phyloP scores from a whole-genome alignment of 208 protist genomes.

The Trypanosoma theileri region DNA sequence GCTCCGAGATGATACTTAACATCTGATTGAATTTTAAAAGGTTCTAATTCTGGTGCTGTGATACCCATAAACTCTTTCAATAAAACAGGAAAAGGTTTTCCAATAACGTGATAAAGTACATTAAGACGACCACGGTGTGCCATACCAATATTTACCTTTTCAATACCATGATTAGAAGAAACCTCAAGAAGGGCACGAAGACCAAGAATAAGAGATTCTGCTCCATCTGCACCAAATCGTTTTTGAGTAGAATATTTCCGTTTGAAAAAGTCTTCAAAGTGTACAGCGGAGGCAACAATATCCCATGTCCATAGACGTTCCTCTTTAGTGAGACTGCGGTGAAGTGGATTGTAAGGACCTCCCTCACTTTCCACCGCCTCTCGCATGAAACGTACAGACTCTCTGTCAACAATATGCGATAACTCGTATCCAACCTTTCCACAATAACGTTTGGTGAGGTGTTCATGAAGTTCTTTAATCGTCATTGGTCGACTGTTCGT shows the following conservation, averaged over 20 bases:
- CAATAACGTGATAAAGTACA: conserved; percentile 96
- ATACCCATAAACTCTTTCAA: conserved; percentile 92
- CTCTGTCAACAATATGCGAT: conserved; percentile 92
- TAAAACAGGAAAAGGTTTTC: conserved; percentile 94
- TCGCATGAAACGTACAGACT: conserved; percentile 90
- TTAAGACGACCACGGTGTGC: conserved; percentile 98
- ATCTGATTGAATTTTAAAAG: conserved; percentile 96
- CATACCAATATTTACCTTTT: conserved; percentile 97
- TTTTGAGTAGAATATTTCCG: conserved; percentile 95
- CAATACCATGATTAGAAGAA: conserved; percentile 83
- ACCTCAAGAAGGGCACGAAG: conserved; percentile 93
- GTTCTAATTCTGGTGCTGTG: conserved; percentile 57
- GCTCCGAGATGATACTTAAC: conserved; percentile 99
- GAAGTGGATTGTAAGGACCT: conserved; percentile 38
- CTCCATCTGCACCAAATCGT: conserved; percentile 97
- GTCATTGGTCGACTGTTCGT: conserved; percentile 66
- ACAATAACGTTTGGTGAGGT: conserved; percentile 88
- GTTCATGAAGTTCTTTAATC: conserved; percentile 70
- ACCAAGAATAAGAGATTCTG: conserved; percentile 95
- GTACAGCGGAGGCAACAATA: conserved; percentile 90
- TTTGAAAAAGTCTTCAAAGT: conserved; percentile 95
- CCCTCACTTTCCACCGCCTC: conserved; percentile 86
- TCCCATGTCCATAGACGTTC: conserved; percentile 91
- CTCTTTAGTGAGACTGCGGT: conserved; percentile 54
- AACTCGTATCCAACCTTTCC: conserved; percentile 93